Evolutionary conservation across 805 yeast genomes (phyloP), one percentile per base, ranked within the genome.

Genomic region (Candida takata): DNA sequence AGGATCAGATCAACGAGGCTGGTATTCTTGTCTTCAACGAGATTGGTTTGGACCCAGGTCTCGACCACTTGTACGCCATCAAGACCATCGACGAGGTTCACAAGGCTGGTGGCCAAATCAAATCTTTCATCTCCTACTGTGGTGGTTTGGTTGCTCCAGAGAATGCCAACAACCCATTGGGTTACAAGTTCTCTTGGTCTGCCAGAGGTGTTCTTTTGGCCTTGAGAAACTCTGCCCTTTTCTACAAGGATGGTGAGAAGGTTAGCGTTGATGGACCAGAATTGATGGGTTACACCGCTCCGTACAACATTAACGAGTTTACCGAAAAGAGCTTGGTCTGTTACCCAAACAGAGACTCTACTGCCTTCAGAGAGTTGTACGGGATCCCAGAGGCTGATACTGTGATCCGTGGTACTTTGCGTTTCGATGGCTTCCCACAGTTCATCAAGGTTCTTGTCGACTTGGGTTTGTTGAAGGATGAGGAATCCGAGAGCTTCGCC

Each of bases 121-220:
- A 75, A 59, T 83, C 95, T 6, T 92, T 92, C 77, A 68, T 87
- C 52, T 85, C 96, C 7, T 92, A 85, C 81, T 92, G 98, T 69
- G 98, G 98, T 67, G 98, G 98, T 55, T 74, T 92, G 56, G 97
- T 97, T 47, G 92, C 98, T 23, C 97, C 98, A 45, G 98, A 90
- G 68, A 77, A 81, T 64, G 90, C 97, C 21, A 95, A 87, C 68
- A 92, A 92, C 69, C 98, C 98, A 40, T 72, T 92, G 60, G 98
- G 98, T 51, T 92, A 92, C 78, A 92, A 92, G 72, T 92, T 92
- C 68, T 88, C 97, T 29, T 92, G 98, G 98, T 86, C 97, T 23
- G 88, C 97, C 25, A 80, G 98, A 66, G 98, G 98, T 66, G 97
- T 92, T 28, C 68, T 92, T 57, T 74, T 92, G 55, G 98, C 98